These are phyloP conservation scores for Populus euphratica DNA, from an alignment of 345 rosid genomes.

Conservation along the genomic window DNA sequence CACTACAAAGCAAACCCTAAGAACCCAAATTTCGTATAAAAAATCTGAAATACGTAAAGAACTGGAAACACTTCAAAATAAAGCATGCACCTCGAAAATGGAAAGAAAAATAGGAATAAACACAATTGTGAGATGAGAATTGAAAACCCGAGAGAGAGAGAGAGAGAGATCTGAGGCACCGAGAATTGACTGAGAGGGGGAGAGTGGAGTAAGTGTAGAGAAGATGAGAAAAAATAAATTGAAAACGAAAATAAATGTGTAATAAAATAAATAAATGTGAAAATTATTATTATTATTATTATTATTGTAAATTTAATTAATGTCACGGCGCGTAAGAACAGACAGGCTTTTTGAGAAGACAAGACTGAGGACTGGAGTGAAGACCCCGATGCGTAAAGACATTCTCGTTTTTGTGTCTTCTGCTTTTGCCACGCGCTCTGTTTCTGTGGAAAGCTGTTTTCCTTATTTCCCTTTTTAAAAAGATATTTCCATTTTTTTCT, in stretches of 20 bases:
- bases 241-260: neutral
- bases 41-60: neutral
- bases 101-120: neutral
- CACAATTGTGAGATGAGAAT: neutral
- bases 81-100: constrained; percentile 25
- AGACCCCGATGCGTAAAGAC: constrained; percentile 21
- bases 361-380: neutral
- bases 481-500: neutral
- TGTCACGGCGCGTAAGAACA: neutral
- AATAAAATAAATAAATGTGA: neutral
- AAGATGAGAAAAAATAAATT: constrained; percentile 12
- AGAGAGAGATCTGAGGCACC: constrained; percentile 47
- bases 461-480: neutral
- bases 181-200: constrained; percentile 26
- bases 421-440: constrained; percentile 31
- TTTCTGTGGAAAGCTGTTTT: neutral
- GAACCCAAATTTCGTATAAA: neutral
- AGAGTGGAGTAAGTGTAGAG: constrained; percentile 2
- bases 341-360: neutral
- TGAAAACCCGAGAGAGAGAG: neutral
- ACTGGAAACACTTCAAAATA: constrained; percentile 16
- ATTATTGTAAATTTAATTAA: neutral
- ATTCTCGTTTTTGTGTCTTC: constrained; percentile 29
- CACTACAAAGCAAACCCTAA: constrained; percentile 9
- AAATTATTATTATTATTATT: neutral